Evolutionary conservation across 1,284 basidiomycete species (phyloP).

Genomic region (Flammula alnicola): DNA sequence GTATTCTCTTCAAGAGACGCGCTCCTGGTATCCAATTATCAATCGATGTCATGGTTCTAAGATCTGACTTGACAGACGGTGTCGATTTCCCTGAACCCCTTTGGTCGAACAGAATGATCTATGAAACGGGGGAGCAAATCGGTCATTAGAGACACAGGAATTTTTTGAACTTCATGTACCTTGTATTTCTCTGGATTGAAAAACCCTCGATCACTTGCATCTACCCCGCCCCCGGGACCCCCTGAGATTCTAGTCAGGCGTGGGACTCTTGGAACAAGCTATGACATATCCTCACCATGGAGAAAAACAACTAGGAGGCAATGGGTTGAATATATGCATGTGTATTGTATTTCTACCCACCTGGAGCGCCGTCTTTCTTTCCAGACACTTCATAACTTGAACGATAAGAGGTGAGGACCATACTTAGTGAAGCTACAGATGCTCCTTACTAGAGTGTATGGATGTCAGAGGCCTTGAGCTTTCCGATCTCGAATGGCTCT

Average conservation of each 20-base stretch:
- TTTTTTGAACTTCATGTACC: conserved; percentile 42
- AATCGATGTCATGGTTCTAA: not conserved
- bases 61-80: conserved; percentile 48
- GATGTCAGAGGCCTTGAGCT: conserved; percentile 73
- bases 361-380: conserved; percentile 76
- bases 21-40: conserved; percentile 43
- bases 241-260: conserved; percentile 42
- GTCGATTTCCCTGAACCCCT: conserved; percentile 86
- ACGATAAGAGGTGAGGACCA: not conserved
- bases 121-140: conserved; percentile 6
- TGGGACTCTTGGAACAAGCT: not conserved
- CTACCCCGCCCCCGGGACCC: conserved; percentile 77
- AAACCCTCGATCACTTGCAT: conserved; percentile 71
- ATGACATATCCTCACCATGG: no score
- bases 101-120: conserved; percentile 86
- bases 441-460: conserved; percentile 78
- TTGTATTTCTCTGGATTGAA: conserved; percentile 88
- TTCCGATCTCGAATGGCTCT: conserved; percentile 68
- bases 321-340: no score
- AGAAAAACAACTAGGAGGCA: conserved; percentile 90
- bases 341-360: conserved; percentile 36
- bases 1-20: conserved; percentile 88
- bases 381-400: conserved; percentile 81
- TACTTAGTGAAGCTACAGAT: not conserved
- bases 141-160: not conserved